Evolutionary conservation across 352 stramenopile genomes (phyloP).

Genomic region (Globisporangium irregulare): DNA sequence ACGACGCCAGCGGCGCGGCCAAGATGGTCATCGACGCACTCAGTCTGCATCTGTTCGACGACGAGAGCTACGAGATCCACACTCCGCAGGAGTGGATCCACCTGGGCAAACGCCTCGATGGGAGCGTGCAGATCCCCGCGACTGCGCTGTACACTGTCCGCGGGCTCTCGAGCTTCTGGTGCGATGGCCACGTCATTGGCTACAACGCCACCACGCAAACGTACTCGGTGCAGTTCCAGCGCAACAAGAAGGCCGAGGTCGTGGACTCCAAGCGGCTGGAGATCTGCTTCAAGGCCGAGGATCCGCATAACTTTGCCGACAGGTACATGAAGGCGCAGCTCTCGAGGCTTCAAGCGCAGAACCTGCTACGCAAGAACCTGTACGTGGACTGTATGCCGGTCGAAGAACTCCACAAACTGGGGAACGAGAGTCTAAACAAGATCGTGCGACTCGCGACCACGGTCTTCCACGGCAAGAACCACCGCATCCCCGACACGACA

Average conservation of each 20-base stretch:
- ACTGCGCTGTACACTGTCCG: slow-evolving; percentile 66
- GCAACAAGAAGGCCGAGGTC: slow-evolving; percentile 57
- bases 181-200: slow-evolving; percentile 52
- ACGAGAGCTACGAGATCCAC: slow-evolving; percentile 78
- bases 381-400: slow-evolving; percentile 86
- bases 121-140: slow-evolving; percentile 61
- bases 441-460: slow-evolving; percentile 65
- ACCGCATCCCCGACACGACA: slow-evolving; percentile 69
- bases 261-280: slow-evolving; percentile 53
- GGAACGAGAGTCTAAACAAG: slow-evolving; percentile 74
- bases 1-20: slow-evolving; percentile 45
- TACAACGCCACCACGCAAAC: slow-evolving; percentile 39
- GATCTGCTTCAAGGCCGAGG: slow-evolving; percentile 82
- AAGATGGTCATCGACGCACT: slow-evolving; percentile 59
- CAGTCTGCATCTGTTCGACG: slow-evolving; percentile 71
- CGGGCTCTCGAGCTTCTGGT: slow-evolving; percentile 61
- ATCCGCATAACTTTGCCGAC: slow-evolving; percentile 75
- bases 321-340: slow-evolving; percentile 63
- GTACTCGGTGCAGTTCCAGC: slow-evolving; percentile 64
- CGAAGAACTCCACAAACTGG: slow-evolving; percentile 79
- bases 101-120: slow-evolving; percentile 44
- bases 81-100: slow-evolving; percentile 59
- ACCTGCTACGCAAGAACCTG: slow-evolving; percentile 68
- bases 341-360: slow-evolving; percentile 57
- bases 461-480: slow-evolving; percentile 65